These are phyloP conservation scores for Colletotrichum sublineola DNA, from an alignment of 2,329 filamentous ascomycete genomes.

Conservation along the genomic window DNA sequence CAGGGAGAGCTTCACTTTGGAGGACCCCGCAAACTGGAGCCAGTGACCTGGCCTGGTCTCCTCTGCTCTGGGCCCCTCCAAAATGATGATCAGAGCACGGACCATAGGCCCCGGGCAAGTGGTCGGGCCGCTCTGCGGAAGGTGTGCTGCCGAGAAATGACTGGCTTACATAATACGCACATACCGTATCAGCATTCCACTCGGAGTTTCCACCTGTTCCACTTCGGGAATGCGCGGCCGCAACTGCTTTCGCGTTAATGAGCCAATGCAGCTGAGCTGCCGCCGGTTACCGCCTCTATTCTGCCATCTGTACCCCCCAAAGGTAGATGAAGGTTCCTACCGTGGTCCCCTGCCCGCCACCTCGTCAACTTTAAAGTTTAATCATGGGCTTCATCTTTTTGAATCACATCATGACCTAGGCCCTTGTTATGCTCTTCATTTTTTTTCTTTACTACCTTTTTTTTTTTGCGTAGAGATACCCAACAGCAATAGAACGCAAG, in stretches of 20 bases:
- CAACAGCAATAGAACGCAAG: constrained; percentile 2
- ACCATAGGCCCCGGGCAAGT: constrained; percentile 26
- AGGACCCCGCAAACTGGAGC: constrained; percentile 36
- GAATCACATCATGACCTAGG: constrained; percentile 15
- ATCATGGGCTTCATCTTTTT: not conserved
- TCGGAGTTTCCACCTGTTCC: not conserved
- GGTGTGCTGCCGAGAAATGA: not conserved
- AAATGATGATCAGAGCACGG: constrained; percentile 30
- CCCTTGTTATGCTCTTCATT: constrained; percentile 7
- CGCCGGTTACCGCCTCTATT: constrained; percentile 21
- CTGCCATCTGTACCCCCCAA: constrained; percentile 17
- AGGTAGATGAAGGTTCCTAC: not conserved
- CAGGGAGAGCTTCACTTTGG: constrained; percentile 37
- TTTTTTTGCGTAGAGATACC: constrained; percentile 32
- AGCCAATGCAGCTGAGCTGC: constrained; percentile 22
- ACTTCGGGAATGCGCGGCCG: constrained; percentile 11
- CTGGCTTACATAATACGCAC: not conserved
- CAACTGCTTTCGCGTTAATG: constrained; percentile 14
- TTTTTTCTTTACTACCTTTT: constrained; percentile 24
- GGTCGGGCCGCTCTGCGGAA: constrained; percentile 33
- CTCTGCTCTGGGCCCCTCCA: constrained; percentile 13
- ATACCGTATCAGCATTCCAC: not conserved
- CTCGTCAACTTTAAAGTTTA: constrained; percentile 6
- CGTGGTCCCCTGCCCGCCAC: constrained; percentile 3
- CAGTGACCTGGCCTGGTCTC: not conserved